A percentile compares a stretch with the other conserved stretches of the same genome.
Conservation (phyloP, 2,329 filamentous ascomycete species). For the Blastomyces emzantsi region DNA sequence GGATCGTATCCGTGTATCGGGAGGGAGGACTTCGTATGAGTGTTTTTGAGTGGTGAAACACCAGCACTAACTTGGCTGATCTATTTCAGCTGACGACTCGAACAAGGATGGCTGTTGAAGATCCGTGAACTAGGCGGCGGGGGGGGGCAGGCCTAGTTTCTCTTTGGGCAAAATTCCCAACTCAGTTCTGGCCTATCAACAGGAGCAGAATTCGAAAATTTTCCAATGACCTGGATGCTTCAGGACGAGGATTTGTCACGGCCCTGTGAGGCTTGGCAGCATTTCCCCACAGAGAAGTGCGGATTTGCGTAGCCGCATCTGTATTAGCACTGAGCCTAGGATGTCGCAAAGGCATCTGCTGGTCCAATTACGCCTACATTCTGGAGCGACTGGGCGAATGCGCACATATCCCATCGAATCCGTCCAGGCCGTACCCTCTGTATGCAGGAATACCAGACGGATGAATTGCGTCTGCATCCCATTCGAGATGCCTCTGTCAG, state of each 20-base stretch:
- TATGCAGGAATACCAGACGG: neutral
- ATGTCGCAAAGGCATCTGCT: neutral
- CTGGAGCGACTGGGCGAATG: neutral
- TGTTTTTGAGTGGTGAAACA: conserved; percentile 1
- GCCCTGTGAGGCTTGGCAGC: neutral
- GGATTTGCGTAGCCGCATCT: neutral
- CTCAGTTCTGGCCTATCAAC: conserved; percentile 3
- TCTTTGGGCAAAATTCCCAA: neutral
- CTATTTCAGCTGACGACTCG: conserved; percentile 1
- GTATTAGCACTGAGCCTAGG: neutral
- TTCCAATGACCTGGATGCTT: neutral
- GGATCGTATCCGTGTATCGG: neutral
- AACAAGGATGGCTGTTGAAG: conserved; percentile 5
- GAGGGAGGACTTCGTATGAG: neutral
- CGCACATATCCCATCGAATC: neutral
- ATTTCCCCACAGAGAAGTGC: neutral
- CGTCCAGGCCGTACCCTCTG: neutral
- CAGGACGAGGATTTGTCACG: neutral
- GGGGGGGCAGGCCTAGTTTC: neutral
- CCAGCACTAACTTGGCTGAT: neutral
- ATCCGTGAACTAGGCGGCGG: neutral
- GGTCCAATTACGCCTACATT: neutral
- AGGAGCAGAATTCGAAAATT: neutral
- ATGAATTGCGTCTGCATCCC: neutral
- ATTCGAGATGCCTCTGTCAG: neutral